A percentile compares a stretch with the other conserved stretches of the same genome.
These are phyloP conservation scores for Colletotrichum shisoi DNA, from an alignment of 2,329 filamentous ascomycete genomes.

Conservation along the genomic window DNA sequence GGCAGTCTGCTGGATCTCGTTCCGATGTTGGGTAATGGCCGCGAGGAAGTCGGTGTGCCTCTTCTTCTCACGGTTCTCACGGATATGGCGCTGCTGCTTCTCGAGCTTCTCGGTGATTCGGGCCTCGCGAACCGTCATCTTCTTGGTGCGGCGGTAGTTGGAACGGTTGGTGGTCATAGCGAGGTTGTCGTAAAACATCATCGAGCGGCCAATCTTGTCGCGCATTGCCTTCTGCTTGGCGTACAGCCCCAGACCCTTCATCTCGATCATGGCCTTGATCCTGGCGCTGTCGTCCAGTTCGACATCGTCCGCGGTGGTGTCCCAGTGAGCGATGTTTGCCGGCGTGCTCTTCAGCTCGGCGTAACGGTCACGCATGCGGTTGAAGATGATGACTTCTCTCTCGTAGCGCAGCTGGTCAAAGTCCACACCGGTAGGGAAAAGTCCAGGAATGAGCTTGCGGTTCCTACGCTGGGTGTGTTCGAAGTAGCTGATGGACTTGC, in stretches of 20 bases:
- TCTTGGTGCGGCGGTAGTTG: slow-evolving; percentile 93
- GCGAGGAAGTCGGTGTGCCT: slow-evolving; percentile 92
- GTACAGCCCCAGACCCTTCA: slow-evolving; percentile 88
- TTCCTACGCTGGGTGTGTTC: slow-evolving; percentile 80
- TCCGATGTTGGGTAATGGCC: slow-evolving; percentile 81
- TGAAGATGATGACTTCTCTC: slow-evolving; percentile 87
- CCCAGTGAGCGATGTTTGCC: slow-evolving; percentile 87
- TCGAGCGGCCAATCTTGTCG: slow-evolving; percentile 85
- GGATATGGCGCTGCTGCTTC: slow-evolving; percentile 96
- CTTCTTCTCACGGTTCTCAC: slow-evolving; percentile 96
- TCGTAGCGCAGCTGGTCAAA: slow-evolving; percentile 86
- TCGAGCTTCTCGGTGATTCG: slow-evolving; percentile 98
- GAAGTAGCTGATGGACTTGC: slow-evolving; percentile 74
- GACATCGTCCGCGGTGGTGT: slow-evolving; percentile 72
- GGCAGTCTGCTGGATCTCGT: slow-evolving; percentile 76
- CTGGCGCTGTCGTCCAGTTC: slow-evolving; percentile 84
- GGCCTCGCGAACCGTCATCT: slow-evolving; percentile 92
- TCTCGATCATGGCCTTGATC: slow-evolving; percentile 89
- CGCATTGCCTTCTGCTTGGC: slow-evolving; percentile 87
- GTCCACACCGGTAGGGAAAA: slow-evolving; percentile 89
- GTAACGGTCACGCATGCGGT: slow-evolving; percentile 85
- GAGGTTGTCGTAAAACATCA: slow-evolving; percentile 94
- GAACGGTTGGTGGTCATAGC: slow-evolving; percentile 96
- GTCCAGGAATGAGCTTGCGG: slow-evolving; percentile 81
- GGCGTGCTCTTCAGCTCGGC: slow-evolving; percentile 83